A percentile compares a stretch with the other conserved stretches of the same genome.
Evolutionary conservation across 139 green algal species (phyloP).

Genomic region (Desmodesmus armatus): DNA sequence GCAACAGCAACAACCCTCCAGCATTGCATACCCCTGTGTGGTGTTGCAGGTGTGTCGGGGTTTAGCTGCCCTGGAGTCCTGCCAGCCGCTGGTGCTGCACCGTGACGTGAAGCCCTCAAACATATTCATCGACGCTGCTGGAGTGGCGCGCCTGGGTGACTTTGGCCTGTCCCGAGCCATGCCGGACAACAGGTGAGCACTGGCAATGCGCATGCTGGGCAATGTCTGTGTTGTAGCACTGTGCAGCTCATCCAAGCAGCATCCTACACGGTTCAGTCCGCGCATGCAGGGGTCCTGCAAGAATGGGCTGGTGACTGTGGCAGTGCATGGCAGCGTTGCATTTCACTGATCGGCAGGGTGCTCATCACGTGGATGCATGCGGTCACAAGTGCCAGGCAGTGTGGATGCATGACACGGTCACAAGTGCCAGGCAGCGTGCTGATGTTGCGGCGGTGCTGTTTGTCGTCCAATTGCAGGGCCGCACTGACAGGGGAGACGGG

Average conservation of each 20-base stretch:
- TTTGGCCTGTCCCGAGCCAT: constrained; percentile 81
- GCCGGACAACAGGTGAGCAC: too few relatives aligned
- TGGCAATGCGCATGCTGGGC: too few relatives aligned
- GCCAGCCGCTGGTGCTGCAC: constrained; percentile 80
- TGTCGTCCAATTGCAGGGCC: constrained; percentile 43
- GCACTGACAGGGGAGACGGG: constrained; percentile 87
- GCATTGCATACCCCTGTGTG: too few relatives aligned
- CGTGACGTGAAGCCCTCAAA: constrained; percentile 91
- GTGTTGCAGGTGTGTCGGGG: constrained; percentile 56
- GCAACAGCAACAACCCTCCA: too few relatives aligned
- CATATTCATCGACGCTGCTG: constrained; percentile 74
- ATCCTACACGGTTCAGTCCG: neutral
- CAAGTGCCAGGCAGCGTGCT: too few relatives aligned
- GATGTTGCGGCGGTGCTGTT: too few relatives aligned
- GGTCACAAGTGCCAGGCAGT: too few relatives aligned
- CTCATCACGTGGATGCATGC: too few relatives aligned
- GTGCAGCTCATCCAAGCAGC: neutral
- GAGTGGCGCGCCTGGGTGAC: constrained; percentile 75
- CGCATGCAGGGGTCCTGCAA: neutral
- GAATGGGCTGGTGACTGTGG: neutral
- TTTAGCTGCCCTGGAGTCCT: constrained; percentile 73
- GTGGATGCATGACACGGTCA: too few relatives aligned
- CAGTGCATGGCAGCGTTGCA: neutral
- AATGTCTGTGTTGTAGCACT: constrained; percentile 15
- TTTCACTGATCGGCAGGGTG: too few relatives aligned